A percentile compares a stretch with the other conserved stretches of the same genome.
These are phyloP conservation scores for Aureobasidium sp. DNA, from an alignment of 2,329 filamentous ascomycete species.

Conservation along the genomic window DNA sequence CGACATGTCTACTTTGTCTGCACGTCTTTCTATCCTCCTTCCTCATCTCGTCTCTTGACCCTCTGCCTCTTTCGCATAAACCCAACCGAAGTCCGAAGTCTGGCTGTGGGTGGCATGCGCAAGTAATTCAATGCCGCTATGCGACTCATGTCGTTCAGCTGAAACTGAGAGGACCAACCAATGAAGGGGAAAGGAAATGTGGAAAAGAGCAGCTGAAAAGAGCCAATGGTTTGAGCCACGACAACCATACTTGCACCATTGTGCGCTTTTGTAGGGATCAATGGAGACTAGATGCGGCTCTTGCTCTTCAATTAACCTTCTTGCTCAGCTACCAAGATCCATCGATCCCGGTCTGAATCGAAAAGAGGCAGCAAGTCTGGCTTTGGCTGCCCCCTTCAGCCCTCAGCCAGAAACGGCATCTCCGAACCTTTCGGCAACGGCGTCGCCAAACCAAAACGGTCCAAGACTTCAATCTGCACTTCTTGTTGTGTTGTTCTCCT, in stretches of 20 bases:
- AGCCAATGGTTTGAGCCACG: not conserved
- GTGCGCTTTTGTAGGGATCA: too few relatives aligned
- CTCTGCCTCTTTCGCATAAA: not conserved
- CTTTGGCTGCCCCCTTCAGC: not conserved
- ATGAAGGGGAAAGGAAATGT: not conserved
- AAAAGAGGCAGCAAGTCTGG: not conserved
- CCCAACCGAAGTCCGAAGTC: not conserved
- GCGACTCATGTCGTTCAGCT: not conserved
- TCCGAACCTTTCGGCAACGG: slow-evolving; percentile 5
- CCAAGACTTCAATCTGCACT: not conserved
- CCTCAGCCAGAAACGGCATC: slow-evolving; percentile 9
- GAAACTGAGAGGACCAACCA: not conserved
- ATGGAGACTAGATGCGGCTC: not conserved
- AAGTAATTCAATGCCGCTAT: not conserved
- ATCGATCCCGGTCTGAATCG: not conserved
- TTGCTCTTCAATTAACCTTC: too few relatives aligned
- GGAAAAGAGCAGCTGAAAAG: not conserved
- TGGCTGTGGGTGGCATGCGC: too few relatives aligned
- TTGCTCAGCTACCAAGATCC: too few relatives aligned
- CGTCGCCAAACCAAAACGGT: not conserved
- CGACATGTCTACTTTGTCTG: not conserved
- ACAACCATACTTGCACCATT: not conserved
- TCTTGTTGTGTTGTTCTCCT: not conserved
- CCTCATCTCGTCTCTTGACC: not conserved
- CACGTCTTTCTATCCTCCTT: not conserved